Percentiles rank a stretch among this genome's conserved stretches.
Conservation (phyloP, 202 grass and related monocot genomes). For the Zoysia matrella region DNA sequence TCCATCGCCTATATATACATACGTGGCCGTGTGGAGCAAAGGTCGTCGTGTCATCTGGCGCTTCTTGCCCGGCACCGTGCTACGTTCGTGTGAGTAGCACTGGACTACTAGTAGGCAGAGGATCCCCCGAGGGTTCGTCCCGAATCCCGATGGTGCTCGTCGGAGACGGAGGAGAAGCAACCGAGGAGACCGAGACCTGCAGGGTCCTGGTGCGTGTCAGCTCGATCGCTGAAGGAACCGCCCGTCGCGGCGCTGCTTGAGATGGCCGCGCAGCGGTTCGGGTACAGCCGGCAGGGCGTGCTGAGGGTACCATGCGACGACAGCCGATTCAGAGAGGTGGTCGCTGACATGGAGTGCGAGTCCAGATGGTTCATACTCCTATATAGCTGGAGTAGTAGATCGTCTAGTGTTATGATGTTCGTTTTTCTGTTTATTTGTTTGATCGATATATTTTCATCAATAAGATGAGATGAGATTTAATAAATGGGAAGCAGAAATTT, state of each 20-base stretch:
- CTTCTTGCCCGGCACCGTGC: background rate
- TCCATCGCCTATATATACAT: too few relatives aligned
- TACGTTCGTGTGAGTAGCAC: background rate
- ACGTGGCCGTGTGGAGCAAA: conserved; percentile 38
- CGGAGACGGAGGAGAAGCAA: background rate
- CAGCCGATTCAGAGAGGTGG: background rate
- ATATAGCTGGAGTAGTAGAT: too few relatives aligned
- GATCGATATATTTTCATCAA: too few relatives aligned
- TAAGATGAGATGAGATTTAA: too few relatives aligned
- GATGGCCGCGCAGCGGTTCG: conserved; percentile 34
- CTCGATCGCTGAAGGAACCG: conserved; percentile 43
- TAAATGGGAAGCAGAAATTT: too few relatives aligned
- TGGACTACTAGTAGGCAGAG: background rate
- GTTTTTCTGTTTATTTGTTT: too few relatives aligned
- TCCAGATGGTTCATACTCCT: too few relatives aligned
- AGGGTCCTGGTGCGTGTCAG: conserved; percentile 37
- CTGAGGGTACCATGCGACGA: conserved; percentile 33
- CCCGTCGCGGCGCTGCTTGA: conserved; percentile 38
- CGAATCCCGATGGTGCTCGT: conserved; percentile 41
- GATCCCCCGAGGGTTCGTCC: conserved; percentile 44
- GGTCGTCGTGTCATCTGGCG: background rate
- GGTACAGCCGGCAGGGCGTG: conserved; percentile 29
- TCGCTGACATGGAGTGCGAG: too few relatives aligned
- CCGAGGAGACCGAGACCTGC: background rate
- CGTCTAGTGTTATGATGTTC: too few relatives aligned